Conservation (phyloP, 2,329 filamentous ascomycete genomes). For the Epichloe gansuensis region DNA sequence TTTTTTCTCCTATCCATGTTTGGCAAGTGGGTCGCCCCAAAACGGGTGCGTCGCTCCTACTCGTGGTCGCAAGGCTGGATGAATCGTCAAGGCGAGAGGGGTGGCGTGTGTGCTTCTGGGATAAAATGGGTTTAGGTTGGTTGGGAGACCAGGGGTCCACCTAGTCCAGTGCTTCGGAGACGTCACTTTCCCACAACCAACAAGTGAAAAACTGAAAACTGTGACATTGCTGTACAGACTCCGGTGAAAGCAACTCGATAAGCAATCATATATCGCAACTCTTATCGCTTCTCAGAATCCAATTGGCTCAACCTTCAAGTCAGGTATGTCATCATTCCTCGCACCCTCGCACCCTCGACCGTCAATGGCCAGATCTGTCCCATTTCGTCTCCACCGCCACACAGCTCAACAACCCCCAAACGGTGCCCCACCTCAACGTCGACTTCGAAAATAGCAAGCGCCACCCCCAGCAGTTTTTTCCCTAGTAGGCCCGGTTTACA, state of each 20-base stretch:
- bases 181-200: background rate
- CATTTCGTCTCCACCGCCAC: constrained; percentile 1
- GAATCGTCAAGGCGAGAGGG: background rate
- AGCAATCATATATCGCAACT: too few species aligned
- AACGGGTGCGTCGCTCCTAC: constrained; percentile 1
- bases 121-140: constrained; percentile 6
- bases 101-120: background rate
- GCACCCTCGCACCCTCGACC: too few species aligned
- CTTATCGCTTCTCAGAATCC: too few species aligned
- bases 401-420: constrained; percentile 2
- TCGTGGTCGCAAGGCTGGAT: background rate
- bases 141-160: constrained; percentile 2
- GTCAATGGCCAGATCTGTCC: background rate
- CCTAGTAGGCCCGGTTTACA: background rate
- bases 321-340: too few species aligned
- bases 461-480: background rate
- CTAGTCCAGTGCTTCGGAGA: constrained; percentile 1
- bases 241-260: background rate
- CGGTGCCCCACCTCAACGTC: background rate
- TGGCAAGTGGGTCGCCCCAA: background rate
- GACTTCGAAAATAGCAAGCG: constrained; percentile 1
- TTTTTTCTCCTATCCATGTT: constrained; percentile 3
- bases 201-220: too few species aligned
- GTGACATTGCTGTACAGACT: too few species aligned
- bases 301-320: too few species aligned